Evolutionary conservation across 371 early-diverging fungal species (phyloP).

Genomic region (Mucor mucedo): DNA sequence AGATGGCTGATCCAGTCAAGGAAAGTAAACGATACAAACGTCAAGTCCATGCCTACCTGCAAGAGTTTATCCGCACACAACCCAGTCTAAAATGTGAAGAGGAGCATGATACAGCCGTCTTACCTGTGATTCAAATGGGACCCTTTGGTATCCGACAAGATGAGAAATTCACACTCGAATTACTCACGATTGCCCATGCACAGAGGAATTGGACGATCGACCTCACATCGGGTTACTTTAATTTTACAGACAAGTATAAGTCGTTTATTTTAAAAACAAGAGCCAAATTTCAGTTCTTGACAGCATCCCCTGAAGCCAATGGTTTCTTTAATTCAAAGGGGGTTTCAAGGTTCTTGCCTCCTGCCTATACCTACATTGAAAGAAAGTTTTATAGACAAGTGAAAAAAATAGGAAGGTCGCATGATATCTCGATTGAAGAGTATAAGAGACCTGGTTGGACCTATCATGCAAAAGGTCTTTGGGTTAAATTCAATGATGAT

Average conservation of each 20-base stretch:
- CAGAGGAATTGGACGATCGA: constrained; percentile 55
- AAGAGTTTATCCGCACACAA: constrained; percentile 52
- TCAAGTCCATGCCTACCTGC: constrained; percentile 56
- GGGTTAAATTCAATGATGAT: constrained; percentile 49
- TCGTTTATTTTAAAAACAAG: constrained; percentile 60
- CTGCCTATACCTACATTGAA: constrained; percentile 87
- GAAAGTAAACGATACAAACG: constrained; percentile 64
- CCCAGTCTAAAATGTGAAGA: background rate
- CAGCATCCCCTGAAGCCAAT: constrained; percentile 94
- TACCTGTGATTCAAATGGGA: constrained; percentile 91
- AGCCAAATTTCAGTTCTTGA: constrained; percentile 70
- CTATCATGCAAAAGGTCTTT: constrained; percentile 86
- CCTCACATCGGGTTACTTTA: constrained; percentile 94
- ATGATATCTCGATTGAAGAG: constrained; percentile 69
- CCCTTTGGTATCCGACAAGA: constrained; percentile 85
- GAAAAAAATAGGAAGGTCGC: constrained; percentile 36
- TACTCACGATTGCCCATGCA: constrained; percentile 60
- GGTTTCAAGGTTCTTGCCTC: constrained; percentile 85
- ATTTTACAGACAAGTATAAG: constrained; percentile 78
- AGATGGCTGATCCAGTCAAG: constrained; percentile 67
- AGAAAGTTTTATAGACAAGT: constrained; percentile 60
- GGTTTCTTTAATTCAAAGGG: constrained; percentile 92
- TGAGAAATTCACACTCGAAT: constrained; percentile 59
- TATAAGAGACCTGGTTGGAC: constrained; percentile 86
- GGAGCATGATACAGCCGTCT: constrained; percentile 6